A percentile compares a stretch with the other conserved stretches of the same genome.
Evolutionary conservation across 352 stramenopile genomes (phyloP).

Genomic region (Pythium dissimile): DNA sequence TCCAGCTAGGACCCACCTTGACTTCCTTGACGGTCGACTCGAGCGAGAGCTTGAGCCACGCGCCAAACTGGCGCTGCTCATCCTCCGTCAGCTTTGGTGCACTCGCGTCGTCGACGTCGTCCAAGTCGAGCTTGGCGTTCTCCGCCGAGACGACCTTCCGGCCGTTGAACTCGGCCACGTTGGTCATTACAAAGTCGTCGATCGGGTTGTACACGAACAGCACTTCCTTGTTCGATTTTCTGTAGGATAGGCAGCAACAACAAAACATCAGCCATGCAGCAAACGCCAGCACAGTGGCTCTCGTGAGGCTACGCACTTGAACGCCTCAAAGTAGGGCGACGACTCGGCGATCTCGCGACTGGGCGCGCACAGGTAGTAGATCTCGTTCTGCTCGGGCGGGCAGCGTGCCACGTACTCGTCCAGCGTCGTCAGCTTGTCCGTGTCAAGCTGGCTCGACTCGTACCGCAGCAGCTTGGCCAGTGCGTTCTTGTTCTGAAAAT

Average conservation of each 20-base stretch:
- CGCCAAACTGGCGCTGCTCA: conserved; percentile 88
- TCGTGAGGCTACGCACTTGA: conserved; percentile 84
- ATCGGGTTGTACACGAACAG: conserved; percentile 99
- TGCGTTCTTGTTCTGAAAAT: conserved; percentile 87
- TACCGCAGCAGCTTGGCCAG: conserved; percentile 98
- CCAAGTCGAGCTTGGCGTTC: conserved; percentile 93
- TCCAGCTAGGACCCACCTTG: conserved; percentile 34
- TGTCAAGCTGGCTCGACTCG: conserved; percentile 93
- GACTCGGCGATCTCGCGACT: conserved; percentile 93
- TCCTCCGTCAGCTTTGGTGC: conserved; percentile 77
- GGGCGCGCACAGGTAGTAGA: conserved; percentile 98
- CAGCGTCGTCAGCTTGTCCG: conserved; percentile 92
- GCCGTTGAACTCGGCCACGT: conserved; percentile 96
- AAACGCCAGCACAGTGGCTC: not conserved
- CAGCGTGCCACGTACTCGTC: conserved; percentile 98
- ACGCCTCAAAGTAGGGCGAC: conserved; percentile 99
- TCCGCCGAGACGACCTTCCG: conserved; percentile 96
- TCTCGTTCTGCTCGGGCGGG: conserved; percentile 96
- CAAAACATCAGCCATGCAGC: not conserved
- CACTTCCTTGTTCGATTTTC: conserved; percentile 92
- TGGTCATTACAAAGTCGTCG: conserved; percentile 99
- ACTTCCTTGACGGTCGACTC: conserved; percentile 89
- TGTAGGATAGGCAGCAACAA: conserved; percentile 15
- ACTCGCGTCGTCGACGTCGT: conserved; percentile 44
- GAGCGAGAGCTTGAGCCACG: conserved; percentile 92